Percentiles rank a stretch among this genome's conserved stretches.
phyloP scores from a whole-genome alignment of 352 stramenopile genomes.

The Globisporangium cylindrosporum region DNA sequence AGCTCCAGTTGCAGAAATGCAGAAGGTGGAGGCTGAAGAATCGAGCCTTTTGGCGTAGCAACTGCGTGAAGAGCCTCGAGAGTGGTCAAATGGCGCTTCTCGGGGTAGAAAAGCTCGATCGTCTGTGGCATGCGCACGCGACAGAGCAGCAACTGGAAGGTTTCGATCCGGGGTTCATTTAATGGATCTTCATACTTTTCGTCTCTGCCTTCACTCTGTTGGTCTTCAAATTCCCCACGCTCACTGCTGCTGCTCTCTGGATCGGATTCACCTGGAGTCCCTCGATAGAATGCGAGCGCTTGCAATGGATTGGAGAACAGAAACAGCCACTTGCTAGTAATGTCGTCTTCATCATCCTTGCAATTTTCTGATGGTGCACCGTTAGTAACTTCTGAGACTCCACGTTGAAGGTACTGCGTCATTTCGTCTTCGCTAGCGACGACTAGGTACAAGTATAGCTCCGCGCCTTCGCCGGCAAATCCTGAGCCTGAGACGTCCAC shows the following conservation, averaged over 20 bases:
- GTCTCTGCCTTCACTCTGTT: neutral
- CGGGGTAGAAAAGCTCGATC: conserved; percentile 31
- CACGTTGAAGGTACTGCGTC: conserved; percentile 33
- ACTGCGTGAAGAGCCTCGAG: conserved; percentile 24
- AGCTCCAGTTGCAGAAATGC: conserved; percentile 39
- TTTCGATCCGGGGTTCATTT: conserved; percentile 18
- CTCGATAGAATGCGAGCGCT: conserved; percentile 33
- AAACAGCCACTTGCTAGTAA: conserved; percentile 26
- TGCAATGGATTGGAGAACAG: conserved; percentile 37
- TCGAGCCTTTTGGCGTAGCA: conserved; percentile 18
- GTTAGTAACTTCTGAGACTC: conserved; percentile 14
- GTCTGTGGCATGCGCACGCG: conserved; percentile 35
- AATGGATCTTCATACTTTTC: neutral
- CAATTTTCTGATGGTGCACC: no score
- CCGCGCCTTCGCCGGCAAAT: conserved; percentile 22
- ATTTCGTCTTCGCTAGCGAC: conserved; percentile 29
- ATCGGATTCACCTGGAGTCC: conserved; percentile 25
- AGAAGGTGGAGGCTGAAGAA: conserved; percentile 26
- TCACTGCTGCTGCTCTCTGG: conserved; percentile 6
- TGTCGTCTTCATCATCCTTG: neutral
- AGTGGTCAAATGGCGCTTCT: conserved; percentile 19
- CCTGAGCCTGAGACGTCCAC: no score
- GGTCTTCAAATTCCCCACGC: neutral
- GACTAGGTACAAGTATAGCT: conserved; percentile 44
- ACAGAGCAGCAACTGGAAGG: conserved; percentile 39